Evolutionary conservation across 2,329 filamentous ascomycete species (phyloP), one percentile per base, ranked within the genome.

Genomic region (Dryadomyces quercivorus): DNA sequence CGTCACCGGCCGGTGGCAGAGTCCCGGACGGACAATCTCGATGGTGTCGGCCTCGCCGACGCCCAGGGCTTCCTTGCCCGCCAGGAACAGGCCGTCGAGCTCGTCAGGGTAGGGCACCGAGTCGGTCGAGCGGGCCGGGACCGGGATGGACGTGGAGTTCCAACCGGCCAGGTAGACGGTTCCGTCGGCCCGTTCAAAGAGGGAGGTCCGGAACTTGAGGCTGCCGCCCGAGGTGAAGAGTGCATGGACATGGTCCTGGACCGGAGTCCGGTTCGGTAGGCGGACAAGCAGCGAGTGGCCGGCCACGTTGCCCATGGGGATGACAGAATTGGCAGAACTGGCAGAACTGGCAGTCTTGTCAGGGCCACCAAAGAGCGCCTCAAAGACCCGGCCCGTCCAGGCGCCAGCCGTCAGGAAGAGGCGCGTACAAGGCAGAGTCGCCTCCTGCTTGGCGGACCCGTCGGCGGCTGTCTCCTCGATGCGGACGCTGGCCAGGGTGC

Each of bases 1-100:
- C 21, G 84, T 84, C 2, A 86, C 77, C 0, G 87, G 86, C 13
- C 88, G 76, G 68, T 88, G 90, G 64, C 87, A 92, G 55, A 91
- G 64, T 1, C 58, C 80, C 59, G 83, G 76, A 40, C 83, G 74
- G 12, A 88, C 63, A 13, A 87, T 68, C 59, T 86, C 74, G 16
- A 88, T 59, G 50, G 82, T 78, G 45, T 77, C 70, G 2, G 26
- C 1, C 66, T 62, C 0, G 4, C 69, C 0, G 3, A 64, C 61
- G 2, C 70, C 70, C 13, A 85, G 65, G 47, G 85, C 67, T 26
- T 66, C 67, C 40, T 63, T 66, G 5, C 78, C 76, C 20, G 75
- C 72, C 9, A 65, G 62, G 56, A 73, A 75, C 51, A 86, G 62
- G 63, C 71, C 68, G 8, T 69, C 69, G 2, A 85, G 68, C 10